phyloP scores from a whole-genome alignment of 176 grass and related monocot genomes.

The Urochloa ruziziensis region DNA sequence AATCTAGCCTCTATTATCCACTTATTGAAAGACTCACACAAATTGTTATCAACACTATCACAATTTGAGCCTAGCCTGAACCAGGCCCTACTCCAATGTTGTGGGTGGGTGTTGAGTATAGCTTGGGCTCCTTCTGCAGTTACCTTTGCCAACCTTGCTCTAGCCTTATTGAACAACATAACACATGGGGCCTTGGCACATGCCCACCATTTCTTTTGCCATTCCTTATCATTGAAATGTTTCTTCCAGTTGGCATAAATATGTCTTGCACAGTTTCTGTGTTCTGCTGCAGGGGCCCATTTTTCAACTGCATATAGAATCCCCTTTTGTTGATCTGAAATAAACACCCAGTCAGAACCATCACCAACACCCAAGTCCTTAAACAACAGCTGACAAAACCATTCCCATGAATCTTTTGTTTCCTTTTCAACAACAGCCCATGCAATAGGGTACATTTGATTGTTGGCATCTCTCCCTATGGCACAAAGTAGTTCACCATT shows the following conservation, averaged over 20 bases:
- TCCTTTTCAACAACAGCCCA: background rate
- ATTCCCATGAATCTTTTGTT: background rate
- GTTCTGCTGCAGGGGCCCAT: background rate
- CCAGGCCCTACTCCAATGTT: background rate
- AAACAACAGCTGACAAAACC: background rate
- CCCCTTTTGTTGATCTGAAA: background rate
- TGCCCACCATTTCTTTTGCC: background rate
- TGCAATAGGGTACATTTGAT: background rate
- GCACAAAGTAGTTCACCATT: background rate
- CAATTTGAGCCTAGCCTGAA: background rate
- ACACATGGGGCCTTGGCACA: background rate
- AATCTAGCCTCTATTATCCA: background rate
- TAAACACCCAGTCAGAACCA: background rate
- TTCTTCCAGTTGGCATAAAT: background rate
- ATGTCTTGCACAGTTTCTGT: background rate
- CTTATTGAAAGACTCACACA: background rate
- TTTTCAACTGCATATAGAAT: no score
- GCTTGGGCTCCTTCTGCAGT: background rate
- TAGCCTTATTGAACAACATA: background rate
- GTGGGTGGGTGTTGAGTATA: background rate
- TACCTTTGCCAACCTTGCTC: background rate
- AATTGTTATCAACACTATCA: background rate
- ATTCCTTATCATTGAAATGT: background rate
- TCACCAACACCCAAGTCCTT: background rate
- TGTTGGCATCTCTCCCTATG: background rate